These are phyloP conservation scores for Russula sp. DNA, from an alignment of 768 basidiomycete species.

Conservation along the genomic window DNA sequence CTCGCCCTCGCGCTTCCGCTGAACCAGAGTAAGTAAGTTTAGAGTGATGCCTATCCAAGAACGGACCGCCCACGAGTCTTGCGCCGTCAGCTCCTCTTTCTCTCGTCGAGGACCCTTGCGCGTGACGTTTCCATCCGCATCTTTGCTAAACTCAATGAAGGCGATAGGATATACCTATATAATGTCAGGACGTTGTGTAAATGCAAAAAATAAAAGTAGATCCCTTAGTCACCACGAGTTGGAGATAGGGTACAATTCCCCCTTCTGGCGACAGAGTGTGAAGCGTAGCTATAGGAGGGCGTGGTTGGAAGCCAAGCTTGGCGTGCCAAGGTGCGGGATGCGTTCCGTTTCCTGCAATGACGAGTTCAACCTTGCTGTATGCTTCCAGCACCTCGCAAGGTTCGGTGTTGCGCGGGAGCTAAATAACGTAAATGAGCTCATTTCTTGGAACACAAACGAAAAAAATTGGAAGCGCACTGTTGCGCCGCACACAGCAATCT, in stretches of 20 bases:
- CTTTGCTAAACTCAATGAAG: conserved; percentile 59
- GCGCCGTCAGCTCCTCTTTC: conserved; percentile 54
- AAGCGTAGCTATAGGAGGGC: conserved; percentile 66
- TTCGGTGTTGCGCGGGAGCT: conserved; percentile 41
- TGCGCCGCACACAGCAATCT: conserved; percentile 75
- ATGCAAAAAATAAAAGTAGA: background rate
- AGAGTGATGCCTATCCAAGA: background rate
- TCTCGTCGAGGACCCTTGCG: conserved; percentile 60
- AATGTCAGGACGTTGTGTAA: conserved; percentile 1
- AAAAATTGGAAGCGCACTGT: conserved; percentile 41
- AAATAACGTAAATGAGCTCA: conserved; percentile 35
- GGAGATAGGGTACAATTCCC: conserved; percentile 66
- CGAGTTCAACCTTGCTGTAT: conserved; percentile 55
- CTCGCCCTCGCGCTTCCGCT: conserved; percentile 56
- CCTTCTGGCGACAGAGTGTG: conserved; percentile 77
- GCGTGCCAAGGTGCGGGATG: conserved; percentile 84
- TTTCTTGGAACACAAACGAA: conserved; percentile 28
- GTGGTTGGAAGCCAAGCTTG: conserved; percentile 69
- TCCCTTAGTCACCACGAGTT: conserved; percentile 65
- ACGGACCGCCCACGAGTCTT: conserved; percentile 66
- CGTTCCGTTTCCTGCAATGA: conserved; percentile 77
- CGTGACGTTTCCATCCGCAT: conserved; percentile 40
- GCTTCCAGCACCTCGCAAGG: conserved; percentile 79
- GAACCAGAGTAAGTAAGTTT: background rate
- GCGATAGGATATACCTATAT: conserved; percentile 63